Evolutionary conservation across 768 basidiomycete genomes (phyloP).

Genomic region (Termitomyces sp.): DNA sequence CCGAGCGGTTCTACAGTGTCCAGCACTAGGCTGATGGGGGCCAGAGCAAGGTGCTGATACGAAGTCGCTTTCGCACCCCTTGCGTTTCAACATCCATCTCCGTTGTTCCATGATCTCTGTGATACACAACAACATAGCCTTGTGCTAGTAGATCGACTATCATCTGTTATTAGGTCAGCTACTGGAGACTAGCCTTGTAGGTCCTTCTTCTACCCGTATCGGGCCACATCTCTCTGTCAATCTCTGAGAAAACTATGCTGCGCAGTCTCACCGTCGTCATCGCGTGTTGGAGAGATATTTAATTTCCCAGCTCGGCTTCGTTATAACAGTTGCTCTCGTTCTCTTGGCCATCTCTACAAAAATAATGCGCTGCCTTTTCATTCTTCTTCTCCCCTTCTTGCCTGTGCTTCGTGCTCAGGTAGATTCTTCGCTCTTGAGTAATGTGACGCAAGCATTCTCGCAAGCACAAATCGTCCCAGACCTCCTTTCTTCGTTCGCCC

Average conservation of each 20-base stretch:
- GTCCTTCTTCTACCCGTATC: no score
- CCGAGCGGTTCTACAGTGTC: slow-evolving; percentile 25
- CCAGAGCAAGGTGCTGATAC: neutral
- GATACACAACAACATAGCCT: neutral
- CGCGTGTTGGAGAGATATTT: neutral
- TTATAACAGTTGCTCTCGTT: neutral
- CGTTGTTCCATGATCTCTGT: neutral
- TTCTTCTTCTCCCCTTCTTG: slow-evolving; percentile 12
- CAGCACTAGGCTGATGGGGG: slow-evolving; percentile 22
- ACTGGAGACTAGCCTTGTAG: neutral
- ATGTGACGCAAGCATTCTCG: slow-evolving; percentile 32
- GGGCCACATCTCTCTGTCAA: neutral
- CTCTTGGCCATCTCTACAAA: neutral
- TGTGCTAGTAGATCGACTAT: no score
- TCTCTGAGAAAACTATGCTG: neutral
- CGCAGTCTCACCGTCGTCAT: neutral
- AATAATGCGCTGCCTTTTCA: neutral
- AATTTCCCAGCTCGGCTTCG: neutral
- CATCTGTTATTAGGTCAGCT: no score
- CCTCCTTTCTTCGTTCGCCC: slow-evolving; percentile 37
- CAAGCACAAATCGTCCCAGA: slow-evolving; percentile 39
- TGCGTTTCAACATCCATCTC: neutral
- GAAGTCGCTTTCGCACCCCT: neutral
- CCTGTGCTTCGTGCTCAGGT: slow-evolving; percentile 18
- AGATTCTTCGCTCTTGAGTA: slow-evolving; percentile 13